These are phyloP conservation scores for Fraxinus baroniana DNA, from an alignment of 305 asterid species.

Conservation along the genomic window DNA sequence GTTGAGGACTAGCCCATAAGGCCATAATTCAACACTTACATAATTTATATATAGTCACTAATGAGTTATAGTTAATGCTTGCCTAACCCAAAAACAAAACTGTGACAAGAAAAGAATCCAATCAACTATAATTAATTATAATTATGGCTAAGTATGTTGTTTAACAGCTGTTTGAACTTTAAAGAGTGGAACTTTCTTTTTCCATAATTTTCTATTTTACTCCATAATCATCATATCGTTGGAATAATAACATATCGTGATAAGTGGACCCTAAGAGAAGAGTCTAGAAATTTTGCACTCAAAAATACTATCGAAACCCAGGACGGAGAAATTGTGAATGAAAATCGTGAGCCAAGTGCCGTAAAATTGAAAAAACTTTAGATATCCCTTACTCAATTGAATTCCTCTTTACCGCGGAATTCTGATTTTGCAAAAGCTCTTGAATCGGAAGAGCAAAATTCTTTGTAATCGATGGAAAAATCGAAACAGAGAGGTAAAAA, in stretches of 20 bases:
- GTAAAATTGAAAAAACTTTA: background rate
- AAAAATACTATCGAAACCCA: background rate
- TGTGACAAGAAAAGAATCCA: background rate
- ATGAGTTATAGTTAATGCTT: background rate
- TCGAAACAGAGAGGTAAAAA: background rate
- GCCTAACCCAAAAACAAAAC: background rate
- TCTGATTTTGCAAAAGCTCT: background rate
- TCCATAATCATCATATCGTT: background rate
- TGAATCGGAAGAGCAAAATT: background rate
- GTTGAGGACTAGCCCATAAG: background rate
- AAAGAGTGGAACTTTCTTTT: constrained; percentile 17
- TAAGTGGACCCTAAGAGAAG: background rate
- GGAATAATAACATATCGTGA: background rate
- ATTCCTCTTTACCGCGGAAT: background rate
- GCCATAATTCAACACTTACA: background rate
- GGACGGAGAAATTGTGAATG: background rate
- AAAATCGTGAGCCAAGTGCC: background rate
- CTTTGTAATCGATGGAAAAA: background rate
- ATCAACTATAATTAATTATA: background rate
- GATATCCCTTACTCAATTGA: background rate
- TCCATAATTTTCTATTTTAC: background rate
- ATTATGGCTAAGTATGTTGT: constrained; percentile 27
- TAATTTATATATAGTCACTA: background rate
- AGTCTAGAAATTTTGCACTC: background rate
- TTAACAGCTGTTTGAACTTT: constrained; percentile 37